Conservation (phyloP, 1,284 basidiomycete species). For the Cryptococcus sp. region DNA sequence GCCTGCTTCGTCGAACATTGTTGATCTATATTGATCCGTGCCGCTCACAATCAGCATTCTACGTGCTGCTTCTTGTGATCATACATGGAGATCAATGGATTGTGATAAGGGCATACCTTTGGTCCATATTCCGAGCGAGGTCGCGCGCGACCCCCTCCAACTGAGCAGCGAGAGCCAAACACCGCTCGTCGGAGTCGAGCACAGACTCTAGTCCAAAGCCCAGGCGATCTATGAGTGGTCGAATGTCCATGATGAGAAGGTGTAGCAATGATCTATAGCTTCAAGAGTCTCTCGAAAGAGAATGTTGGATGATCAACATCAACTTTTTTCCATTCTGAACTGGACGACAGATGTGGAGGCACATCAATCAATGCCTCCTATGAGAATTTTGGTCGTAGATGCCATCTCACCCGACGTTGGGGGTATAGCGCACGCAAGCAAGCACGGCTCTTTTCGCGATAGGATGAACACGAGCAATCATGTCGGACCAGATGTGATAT, state of each 20-base stretch:
- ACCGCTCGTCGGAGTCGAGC: conserved; percentile 18
- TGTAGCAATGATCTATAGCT: too few species aligned
- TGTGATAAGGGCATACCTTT: conserved; percentile 28
- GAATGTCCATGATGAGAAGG: not conserved
- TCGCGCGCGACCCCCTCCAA: conserved; percentile 29
- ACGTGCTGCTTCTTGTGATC: not conserved
- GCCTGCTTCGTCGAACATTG: not conserved
- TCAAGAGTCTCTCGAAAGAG: too few species aligned
- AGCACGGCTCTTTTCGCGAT: too few species aligned
- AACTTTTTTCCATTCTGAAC: too few species aligned
- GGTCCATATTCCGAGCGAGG: conserved; percentile 32
- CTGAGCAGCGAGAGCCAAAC: conserved; percentile 15
- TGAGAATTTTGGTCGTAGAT: too few species aligned
- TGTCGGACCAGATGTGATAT: too few species aligned
- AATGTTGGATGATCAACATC: too few species aligned
- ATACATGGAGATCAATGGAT: not conserved
- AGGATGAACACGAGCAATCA: too few species aligned
- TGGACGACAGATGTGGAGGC: too few species aligned
- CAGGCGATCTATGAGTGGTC: conserved; percentile 1
- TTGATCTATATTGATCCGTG: not conserved
- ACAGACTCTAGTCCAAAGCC: not conserved
- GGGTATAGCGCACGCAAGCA: too few species aligned
- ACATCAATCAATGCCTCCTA: too few species aligned
- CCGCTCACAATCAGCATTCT: not conserved
- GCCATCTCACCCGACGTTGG: too few species aligned